Evolutionary conservation across 2,329 filamentous ascomycete species (phyloP), one percentile per base, ranked within the genome.

Genomic region (Epichloe gansuensis): DNA sequence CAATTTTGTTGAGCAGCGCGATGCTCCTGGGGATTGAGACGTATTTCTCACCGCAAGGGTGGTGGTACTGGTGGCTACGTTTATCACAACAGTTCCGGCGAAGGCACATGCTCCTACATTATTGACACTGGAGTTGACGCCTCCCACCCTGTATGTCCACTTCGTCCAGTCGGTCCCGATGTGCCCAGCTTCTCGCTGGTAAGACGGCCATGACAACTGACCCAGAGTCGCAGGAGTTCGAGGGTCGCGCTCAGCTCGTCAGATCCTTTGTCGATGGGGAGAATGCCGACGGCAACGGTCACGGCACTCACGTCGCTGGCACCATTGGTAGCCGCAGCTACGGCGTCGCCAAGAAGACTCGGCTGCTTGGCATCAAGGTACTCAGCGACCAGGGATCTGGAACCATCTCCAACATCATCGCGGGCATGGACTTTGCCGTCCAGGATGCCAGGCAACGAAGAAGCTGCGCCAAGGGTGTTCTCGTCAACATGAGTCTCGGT

Each of bases 401-500:
- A 5, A 46, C 28, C 13, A 69, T 62, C 58, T 71, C 71, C n/a
- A 67, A 63, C 48, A 69, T 75, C 55, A 67, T 75, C 39, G 70
- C 70, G 7, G 72, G 72, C 50, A 72, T 74, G 56, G 69, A 74
- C 61, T 75, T 64, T 39, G 72, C 72, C 5, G 64, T 65, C 41
- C 53, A 58, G 15, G 71, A 75, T 57, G 59, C 66, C 17, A 48
- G 61, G 48, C 62, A 57, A 3, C 65, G 67, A 53, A 63, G 57
- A 53, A 63, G 57, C 59, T 74, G 72, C 65, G 63, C 67, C 59
- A 70, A 66, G 49, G 72, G 73, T 28, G 66, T 71, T 38, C 76
- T 80, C 15, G 72, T 75, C 59, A 78, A 75, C 68, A 78, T 81
- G 76, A 78, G 75, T 11, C 73, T 82, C 3, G 77, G 78, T 8